Percentiles rank a stretch among this genome's conserved stretches.
Evolutionary conservation across 2,329 filamentous ascomycete species (phyloP).

Genomic region (Fusarium sp.): DNA sequence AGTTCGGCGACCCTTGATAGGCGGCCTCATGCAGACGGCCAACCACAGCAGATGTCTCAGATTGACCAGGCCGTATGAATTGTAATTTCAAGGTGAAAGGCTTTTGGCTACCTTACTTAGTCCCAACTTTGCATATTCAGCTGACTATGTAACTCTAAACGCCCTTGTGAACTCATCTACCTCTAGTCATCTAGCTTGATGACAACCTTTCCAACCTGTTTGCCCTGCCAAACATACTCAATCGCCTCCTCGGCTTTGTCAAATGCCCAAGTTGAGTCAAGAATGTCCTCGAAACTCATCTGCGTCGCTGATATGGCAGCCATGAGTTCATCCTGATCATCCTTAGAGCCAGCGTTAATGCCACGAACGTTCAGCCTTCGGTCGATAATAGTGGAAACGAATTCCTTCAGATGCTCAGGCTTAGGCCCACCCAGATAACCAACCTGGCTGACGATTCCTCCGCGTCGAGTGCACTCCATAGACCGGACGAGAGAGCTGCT

Average conservation of each 20-base stretch:
- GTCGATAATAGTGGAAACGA: constrained; percentile 53
- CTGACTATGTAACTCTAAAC: background rate
- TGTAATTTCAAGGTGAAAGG: background rate
- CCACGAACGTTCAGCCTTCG: constrained; percentile 51
- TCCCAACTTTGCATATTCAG: too few species aligned
- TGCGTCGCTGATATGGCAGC: constrained; percentile 49
- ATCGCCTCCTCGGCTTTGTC: constrained; percentile 55
- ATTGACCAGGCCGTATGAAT: background rate
- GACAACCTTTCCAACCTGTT: constrained; percentile 57
- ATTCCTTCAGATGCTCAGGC: constrained; percentile 46
- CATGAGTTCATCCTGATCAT: constrained; percentile 54
- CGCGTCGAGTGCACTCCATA: constrained; percentile 53
- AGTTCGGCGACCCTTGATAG: background rate
- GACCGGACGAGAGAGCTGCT: constrained; percentile 51
- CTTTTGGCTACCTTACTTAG: background rate
- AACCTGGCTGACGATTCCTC: constrained; percentile 56
- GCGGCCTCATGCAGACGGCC: constrained; percentile 12
- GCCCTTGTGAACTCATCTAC: background rate
- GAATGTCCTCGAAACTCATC: constrained; percentile 52
- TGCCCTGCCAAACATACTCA: constrained; percentile 55
- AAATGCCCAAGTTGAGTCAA: constrained; percentile 53
- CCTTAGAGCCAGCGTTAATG: constrained; percentile 54
- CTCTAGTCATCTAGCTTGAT: constrained; percentile 20
- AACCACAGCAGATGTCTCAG: background rate
- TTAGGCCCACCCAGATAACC: constrained; percentile 53